Conservation (phyloP, 352 stramenopile species). For the Blastocystis sp. region DNA sequence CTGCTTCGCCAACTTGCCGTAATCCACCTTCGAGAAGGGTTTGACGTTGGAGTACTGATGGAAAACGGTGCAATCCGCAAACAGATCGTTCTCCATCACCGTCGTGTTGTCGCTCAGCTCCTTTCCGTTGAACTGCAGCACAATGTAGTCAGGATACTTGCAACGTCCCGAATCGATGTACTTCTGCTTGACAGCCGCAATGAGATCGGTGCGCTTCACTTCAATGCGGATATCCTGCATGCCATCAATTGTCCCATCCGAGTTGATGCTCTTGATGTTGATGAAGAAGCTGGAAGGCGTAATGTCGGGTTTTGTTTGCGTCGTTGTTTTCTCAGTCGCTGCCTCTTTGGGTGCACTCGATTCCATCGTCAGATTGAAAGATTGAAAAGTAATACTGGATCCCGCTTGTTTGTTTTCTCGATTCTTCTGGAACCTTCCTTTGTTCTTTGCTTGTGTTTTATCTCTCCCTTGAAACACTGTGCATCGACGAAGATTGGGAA, state of each 20-base stretch:
- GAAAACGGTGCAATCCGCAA: conserved; percentile 53
- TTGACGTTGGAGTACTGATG: conserved; percentile 58
- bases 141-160: conserved; percentile 60
- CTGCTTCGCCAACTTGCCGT: conserved; percentile 48
- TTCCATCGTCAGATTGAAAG: conserved; percentile 1
- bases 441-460: too few relatives aligned
- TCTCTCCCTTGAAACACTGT: too few relatives aligned
- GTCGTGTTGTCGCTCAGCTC: conserved; percentile 66
- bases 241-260: conserved; percentile 51
- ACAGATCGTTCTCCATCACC: conserved; percentile 68
- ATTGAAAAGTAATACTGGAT: background rate
- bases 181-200: conserved; percentile 51
- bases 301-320: background rate
- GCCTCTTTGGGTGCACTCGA: background rate
- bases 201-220: conserved; percentile 64
- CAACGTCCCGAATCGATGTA: conserved; percentile 62
- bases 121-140: conserved; percentile 69
- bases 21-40: conserved; percentile 61
- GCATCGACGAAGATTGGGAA: too few relatives aligned
- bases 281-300: conserved; percentile 39
- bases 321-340: background rate
- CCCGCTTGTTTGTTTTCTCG: background rate
- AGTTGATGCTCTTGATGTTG: conserved; percentile 61
- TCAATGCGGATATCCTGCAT: conserved; percentile 38
- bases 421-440: conserved; percentile 43